Base-by-base conservation (phyloP, 495 filamentous ascomycete species). In the Podospora anserina region DNA sequence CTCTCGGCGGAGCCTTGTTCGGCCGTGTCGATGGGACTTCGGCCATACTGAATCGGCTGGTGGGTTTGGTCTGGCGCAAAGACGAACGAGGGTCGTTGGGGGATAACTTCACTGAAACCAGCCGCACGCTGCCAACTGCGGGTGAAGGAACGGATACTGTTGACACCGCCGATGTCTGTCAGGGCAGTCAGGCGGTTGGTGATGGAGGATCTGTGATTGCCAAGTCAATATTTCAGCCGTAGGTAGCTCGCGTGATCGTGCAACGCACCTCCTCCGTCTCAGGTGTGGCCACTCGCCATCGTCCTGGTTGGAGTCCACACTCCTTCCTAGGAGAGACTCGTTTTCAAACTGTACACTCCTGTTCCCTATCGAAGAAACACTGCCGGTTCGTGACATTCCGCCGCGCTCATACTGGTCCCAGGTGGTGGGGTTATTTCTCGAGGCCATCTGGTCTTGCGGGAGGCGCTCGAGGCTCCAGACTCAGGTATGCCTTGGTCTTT, bases 101-200 rank as follows among this genome's bases (percentile, higher is more conserved):
- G 91, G 18, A 93, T 85, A 62, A 96, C 90, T 76, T 97, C 94
- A 28, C 86, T 84, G 82, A 97, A 99, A 44, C 85, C 88, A 4
- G 94, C 93, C 44, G 95, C 95, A 73, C 95, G 88, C 74, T 92
- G 92, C 93, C 94, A 98, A 71, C 92, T 96, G 59, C 92, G 88
- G 61, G 95, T 91, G 76, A 99, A 99, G 73, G 94, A 97, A 71
- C 96, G 89, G 72, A 98, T 89, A 75, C 91, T 95, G 77, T 99
- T 99, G 62, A 92, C 90, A 32, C 95, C 95, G 55, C 95, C 95
- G 15, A 89, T 91, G 64, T 96, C 88, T 69, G 90, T 84, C 27
- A 97, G 70, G 57, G 85, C 82, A 57, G 85, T 80, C 49, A 94
- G 78, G 49, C 90, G 87, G 74, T 91, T 82, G 56, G 92, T 91